Evolutionary conservation across 306 rosid species (phyloP).

Genomic region (Cicer arietinum): DNA sequence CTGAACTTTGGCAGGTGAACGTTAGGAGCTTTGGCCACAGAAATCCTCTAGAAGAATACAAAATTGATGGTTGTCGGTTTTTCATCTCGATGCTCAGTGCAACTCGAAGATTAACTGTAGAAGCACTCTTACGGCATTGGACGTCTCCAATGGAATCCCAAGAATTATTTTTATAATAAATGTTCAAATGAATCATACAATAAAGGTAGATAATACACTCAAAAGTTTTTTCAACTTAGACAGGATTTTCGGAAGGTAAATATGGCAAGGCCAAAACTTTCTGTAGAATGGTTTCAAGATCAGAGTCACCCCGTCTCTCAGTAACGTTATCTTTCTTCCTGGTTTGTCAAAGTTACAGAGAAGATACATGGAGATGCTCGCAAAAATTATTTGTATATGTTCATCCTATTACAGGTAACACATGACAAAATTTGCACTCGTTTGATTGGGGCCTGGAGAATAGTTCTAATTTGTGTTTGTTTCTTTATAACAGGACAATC

Average conservation of each 20-base stretch:
- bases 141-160: constrained; percentile 87
- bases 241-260: background rate
- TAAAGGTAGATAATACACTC: constrained; percentile 27
- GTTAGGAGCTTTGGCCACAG: constrained; percentile 97
- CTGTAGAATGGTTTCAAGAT: constrained; percentile 25
- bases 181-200: constrained; percentile 19
- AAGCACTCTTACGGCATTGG: constrained; percentile 87
- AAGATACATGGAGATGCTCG: constrained; percentile 28
- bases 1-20: constrained; percentile 72
- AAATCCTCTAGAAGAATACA: constrained; percentile 97
- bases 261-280: constrained; percentile 8
- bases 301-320: constrained; percentile 27
- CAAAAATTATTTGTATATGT: constrained; percentile 6
- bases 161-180: constrained; percentile 59
- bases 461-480: background rate
- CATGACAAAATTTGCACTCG: background rate
- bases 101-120: constrained; percentile 90
- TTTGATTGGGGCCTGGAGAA: constrained; percentile 21
- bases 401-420: constrained; percentile 30
- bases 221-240: constrained; percentile 7
- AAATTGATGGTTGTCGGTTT: constrained; percentile 95
- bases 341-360: constrained; percentile 26
- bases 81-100: constrained; percentile 98
- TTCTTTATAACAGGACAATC: constrained; percentile 22
- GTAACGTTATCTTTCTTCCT: constrained; percentile 22